Evolutionary conservation across 2,329 filamentous ascomycete species (phyloP).

Genomic region (Colletotrichum sp.): DNA sequence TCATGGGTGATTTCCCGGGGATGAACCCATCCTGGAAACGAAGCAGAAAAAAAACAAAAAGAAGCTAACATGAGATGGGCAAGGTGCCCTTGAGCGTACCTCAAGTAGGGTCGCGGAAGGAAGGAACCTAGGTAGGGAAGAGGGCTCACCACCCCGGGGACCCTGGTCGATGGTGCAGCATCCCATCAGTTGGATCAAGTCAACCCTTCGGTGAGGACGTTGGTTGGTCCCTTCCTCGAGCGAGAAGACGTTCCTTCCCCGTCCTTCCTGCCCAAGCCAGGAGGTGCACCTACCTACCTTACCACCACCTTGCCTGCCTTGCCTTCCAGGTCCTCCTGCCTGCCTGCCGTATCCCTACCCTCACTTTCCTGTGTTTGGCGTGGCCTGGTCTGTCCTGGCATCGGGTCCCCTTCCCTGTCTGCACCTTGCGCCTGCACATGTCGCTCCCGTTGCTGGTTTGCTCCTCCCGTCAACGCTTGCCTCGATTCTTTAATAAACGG

Average conservation of each 20-base stretch:
- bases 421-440: neutral
- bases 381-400: neutral
- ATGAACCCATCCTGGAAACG: neutral
- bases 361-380: neutral
- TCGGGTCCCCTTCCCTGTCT: neutral
- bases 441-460: neutral
- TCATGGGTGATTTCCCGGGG: slow-evolving; percentile 1
- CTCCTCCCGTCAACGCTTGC: neutral
- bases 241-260: neutral
- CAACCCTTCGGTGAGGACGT: neutral
- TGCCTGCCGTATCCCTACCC: neutral
- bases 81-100: neutral
- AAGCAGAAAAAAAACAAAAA: neutral
- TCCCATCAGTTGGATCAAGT: slow-evolving; percentile 13
- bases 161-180: neutral
- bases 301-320: neutral
- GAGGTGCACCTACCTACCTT: neutral
- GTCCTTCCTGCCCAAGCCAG: neutral
- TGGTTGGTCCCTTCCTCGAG: slow-evolving; percentile 1
- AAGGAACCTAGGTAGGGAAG: neutral
- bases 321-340: neutral
- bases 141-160: neutral
- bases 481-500: slow-evolving; percentile 14
- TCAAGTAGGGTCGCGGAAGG: slow-evolving; percentile 4
- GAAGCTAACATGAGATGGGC: neutral